These are phyloP conservation scores for Lyophyllum decastes DNA, from an alignment of 768 basidiomycete genomes.

Conservation along the genomic window DNA sequence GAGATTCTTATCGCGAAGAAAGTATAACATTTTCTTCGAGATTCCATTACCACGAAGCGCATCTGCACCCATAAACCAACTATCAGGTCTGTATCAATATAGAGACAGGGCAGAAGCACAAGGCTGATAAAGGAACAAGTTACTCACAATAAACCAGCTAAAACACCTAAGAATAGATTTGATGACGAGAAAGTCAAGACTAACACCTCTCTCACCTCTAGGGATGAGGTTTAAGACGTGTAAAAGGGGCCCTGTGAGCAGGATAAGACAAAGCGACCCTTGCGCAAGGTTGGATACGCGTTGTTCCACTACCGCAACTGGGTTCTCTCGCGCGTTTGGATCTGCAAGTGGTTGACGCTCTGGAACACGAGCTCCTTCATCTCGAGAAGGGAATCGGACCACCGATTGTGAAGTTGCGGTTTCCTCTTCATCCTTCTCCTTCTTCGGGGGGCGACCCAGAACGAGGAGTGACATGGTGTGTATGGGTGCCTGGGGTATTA, in stretches of 20 bases:
- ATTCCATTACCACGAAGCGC: constrained; percentile 83
- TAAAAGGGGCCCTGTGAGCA: constrained; percentile 82
- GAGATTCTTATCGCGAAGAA: constrained; percentile 69
- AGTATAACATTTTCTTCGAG: constrained; percentile 76
- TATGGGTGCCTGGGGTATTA: constrained; percentile 90
- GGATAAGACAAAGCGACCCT: constrained; percentile 74
- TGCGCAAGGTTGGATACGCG: constrained; percentile 90
- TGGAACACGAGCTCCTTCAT: constrained; percentile 6
- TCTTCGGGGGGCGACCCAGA: constrained; percentile 49
- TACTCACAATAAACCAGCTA: constrained; percentile 85
- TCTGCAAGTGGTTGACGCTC: constrained; percentile 10
- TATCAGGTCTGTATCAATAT: constrained; percentile 22
- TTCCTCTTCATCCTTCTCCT: constrained; percentile 38
- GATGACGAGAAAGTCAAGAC: constrained; percentile 5
- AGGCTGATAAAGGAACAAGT: not conserved
- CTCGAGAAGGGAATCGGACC: constrained; percentile 3
- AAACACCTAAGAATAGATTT: constrained; percentile 45
- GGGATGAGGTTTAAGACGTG: constrained; percentile 81
- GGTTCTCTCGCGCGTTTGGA: constrained; percentile 41
- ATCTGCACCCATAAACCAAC: constrained; percentile 92
- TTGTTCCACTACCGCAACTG: constrained; percentile 85
- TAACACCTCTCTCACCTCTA: constrained; percentile 41
- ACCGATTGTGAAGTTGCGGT: constrained; percentile 10
- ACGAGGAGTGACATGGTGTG: constrained; percentile 83
- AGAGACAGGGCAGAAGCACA: not conserved